Evolutionary conservation across 1,284 basidiomycete species (phyloP), one percentile per base, ranked within the genome.

Genomic region (Trametes pubescens): DNA sequence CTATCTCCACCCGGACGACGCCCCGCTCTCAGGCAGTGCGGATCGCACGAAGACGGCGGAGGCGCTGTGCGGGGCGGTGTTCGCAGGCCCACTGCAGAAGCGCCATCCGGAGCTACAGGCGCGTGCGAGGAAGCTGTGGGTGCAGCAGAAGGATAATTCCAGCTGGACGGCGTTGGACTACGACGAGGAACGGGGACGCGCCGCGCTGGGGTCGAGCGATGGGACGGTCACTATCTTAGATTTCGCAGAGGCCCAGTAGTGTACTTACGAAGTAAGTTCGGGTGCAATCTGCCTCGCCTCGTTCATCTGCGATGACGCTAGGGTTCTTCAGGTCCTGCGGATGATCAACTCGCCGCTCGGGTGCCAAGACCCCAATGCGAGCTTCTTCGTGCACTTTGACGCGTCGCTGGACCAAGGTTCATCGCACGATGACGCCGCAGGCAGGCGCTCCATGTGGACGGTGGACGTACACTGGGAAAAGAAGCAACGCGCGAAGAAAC

Each of bases 121-220:
- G 13, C 63, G 61, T 13, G 62, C 69, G 59, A 72, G 75, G 58
- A 73, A 62, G 51, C 62, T 74, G 34, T 73, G 74, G 53, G 75
- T 74, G 59, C 66, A 68, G 59, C 48, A 61, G 46, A 60, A 47
- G 35, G 67, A 73, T 8, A 77, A 76, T 49, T 79, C 78, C 43
- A 75, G 78, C 55, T 88, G 86, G 86, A 81, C 82, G 9, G 79
- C 82, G 46, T 69, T 88, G 61, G 86, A 86, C 72, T 88, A 88
- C 70, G 83, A 86, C 61, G 86, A 88, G 70, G 78, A 78, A 51
- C 68, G 74, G 43, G 86, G 86, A 3, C 76, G 83, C 60, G 76
- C 88, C 53, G 85, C 77, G 4, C 62, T 88, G 21, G 86, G 83
- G 9, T 80, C 82, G 53, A 80, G 77, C 62, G 79, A 77, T 64